A percentile compares a stretch with the other conserved stretches of the same genome.
Evolutionary conservation across 179 eudicot genomes (phyloP).

Genomic region (Silene vulgaris): DNA sequence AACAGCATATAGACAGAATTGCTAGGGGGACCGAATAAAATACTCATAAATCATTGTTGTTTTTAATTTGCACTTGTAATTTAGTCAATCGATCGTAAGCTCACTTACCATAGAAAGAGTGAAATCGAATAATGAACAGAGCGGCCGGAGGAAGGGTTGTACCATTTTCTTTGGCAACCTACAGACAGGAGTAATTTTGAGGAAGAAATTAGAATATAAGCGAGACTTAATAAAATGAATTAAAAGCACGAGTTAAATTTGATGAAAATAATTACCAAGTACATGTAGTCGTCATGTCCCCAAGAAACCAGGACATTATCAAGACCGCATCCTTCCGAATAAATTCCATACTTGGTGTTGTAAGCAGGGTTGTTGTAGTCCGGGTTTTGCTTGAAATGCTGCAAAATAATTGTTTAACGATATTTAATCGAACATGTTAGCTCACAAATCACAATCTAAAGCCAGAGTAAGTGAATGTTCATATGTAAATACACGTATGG

Average conservation of each 20-base stretch:
- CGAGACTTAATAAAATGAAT: background rate
- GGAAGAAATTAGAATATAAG: background rate
- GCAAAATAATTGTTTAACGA: background rate
- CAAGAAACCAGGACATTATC: constrained; percentile 71
- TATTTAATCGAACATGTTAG: background rate
- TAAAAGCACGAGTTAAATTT: background rate
- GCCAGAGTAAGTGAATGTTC: background rate
- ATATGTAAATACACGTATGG: no score
- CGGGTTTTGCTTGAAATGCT: constrained; percentile 29
- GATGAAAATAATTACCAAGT: constrained; percentile 37
- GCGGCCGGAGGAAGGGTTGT: constrained; percentile 55
- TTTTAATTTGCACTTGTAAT: background rate
- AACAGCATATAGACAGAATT: background rate
- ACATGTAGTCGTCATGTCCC: constrained; percentile 91
- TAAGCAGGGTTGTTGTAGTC: constrained; percentile 53
- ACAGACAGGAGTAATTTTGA: background rate
- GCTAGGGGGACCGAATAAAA: no score
- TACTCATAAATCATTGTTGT: background rate
- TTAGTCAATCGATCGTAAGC: background rate
- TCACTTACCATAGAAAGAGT: constrained; percentile 42
- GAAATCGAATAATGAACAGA: constrained; percentile 58
- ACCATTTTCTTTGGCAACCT: constrained; percentile 48
- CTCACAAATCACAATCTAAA: background rate
- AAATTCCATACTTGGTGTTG: constrained; percentile 54
- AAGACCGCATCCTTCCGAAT: constrained; percentile 62